Percentiles rank a stretch among this genome's conserved stretches.
These are phyloP conservation scores for Gossypium gossypioides DNA, from an alignment of 441 rosid species.

Conservation along the genomic window DNA sequence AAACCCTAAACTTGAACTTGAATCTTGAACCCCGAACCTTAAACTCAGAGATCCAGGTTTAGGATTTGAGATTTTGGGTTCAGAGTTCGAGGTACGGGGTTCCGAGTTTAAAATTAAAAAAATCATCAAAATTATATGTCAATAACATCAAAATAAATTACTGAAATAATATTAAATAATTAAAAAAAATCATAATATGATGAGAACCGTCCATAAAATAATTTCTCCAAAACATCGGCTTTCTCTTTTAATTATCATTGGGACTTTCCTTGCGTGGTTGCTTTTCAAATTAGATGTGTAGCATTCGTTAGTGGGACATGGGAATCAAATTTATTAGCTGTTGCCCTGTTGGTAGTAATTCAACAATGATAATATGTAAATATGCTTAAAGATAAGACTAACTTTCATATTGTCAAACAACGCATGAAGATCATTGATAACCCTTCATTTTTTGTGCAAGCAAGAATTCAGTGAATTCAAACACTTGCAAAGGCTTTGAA, in stretches of 20 bases:
- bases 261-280: background rate
- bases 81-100: rapidly evolving
- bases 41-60: too few species aligned
- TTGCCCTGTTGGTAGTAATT: background rate
- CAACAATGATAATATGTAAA: background rate
- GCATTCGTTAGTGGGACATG: background rate
- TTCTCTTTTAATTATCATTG: background rate
- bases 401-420: background rate
- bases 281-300: background rate
- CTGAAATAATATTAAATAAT: too few species aligned
- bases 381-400: background rate
- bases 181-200: too few species aligned
- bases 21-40: too few species aligned
- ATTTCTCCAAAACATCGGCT: background rate
- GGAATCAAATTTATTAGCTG: background rate
- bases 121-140: too few species aligned
- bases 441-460: background rate
- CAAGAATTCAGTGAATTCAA: background rate
- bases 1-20: too few species aligned
- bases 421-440: background rate
- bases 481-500: background rate
- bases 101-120: too few species aligned
- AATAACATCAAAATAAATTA: too few species aligned
- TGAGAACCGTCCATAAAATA: too few species aligned
- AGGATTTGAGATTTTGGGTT: rapidly evolving